Base-by-base conservation (phyloP, 2,329 filamentous ascomycete species). In the Hirsutella thompsonii region DNA sequence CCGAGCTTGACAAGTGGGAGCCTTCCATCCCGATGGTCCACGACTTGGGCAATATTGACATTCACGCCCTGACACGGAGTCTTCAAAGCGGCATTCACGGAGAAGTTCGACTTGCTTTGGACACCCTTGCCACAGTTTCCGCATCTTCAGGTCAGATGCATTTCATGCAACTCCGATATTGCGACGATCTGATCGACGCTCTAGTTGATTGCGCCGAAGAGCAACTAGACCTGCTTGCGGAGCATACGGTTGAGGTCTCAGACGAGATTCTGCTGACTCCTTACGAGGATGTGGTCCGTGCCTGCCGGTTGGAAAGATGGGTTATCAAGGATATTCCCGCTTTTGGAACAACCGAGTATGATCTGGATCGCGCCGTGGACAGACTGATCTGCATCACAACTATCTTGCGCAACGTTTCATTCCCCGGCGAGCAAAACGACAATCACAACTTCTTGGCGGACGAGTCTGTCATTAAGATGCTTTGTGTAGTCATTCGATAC, bases 341-440 rank as follows among this genome's bases (percentile, higher is more conserved):
- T 29, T 83, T 92, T 55, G 90, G 87, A 2, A 83, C 81, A 3
- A 63, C 72, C 13, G 82, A 81, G 23, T 90, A 94, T 57, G 79
- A 90, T 39, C 72, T 95, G 2, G 86, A 94, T 53, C 79, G 84
- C 38, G 84, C 89, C 2, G 88, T 89, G 4, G 89, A 95, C 51
- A 78, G 83, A 44, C 63, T 98, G 37, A 80, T 96, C 42, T 93
- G 88, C 54, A 83, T 96, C 48, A 94, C 88, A 1, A 94, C 87
- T 0, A 89, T 95, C 42, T 64, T 98, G 37, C 82, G 92, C 44
- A 98, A 98, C 51, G 72, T 95, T 14, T 96, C 92, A 0, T 95
- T 94, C 58, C 57, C 83, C 74, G 62, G 76, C 32, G 63, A 66
- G 26, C 54, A 61, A 34, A 63, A 77, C 42, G 56, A 63, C 21